Evolutionary conservation across 176 grass and related monocot genomes (phyloP).

Genomic region (Raddia guianensis): DNA sequence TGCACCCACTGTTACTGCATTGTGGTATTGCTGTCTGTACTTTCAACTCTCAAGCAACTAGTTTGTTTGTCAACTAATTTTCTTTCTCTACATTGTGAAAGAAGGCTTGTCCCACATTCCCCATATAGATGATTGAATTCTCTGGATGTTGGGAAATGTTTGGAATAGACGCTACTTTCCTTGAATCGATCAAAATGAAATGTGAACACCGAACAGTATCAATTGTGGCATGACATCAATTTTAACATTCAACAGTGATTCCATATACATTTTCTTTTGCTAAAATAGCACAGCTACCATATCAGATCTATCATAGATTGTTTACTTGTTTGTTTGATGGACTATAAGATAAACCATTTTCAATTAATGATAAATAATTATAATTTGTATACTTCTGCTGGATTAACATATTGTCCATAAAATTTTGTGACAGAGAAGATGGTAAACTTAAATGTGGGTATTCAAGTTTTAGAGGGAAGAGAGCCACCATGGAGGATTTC

Average conservation of each 20-base stretch:
- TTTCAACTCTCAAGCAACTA: constrained; percentile 8
- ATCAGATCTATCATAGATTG: constrained; percentile 9
- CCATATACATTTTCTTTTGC: constrained; percentile 19
- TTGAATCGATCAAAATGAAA: not conserved
- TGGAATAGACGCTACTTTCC: not conserved
- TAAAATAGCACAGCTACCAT: constrained; percentile 2
- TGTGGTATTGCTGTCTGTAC: not conserved
- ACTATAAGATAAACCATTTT: constrained; percentile 6
- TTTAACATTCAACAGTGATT: not conserved
- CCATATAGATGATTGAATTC: not conserved
- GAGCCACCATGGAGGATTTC: constrained; percentile 91
- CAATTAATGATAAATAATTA: constrained; percentile 19
- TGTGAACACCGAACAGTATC: not conserved
- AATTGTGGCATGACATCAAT: not conserved
- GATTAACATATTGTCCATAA: constrained; percentile 43
- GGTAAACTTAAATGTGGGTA: constrained; percentile 85
- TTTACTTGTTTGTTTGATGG: constrained; percentile 26
- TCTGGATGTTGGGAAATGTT: not conserved
- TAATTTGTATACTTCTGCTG: not conserved
- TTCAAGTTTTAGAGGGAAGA: constrained; percentile 86
- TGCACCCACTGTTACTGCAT: not conserved
- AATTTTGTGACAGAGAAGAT: constrained; percentile 71
- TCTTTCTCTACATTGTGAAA: not conserved
- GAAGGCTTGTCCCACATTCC: not conserved
- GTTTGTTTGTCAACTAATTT: not conserved